phyloP scores from a whole-genome alignment of 768 basidiomycete genomes.

The Amyloporia xantha region DNA sequence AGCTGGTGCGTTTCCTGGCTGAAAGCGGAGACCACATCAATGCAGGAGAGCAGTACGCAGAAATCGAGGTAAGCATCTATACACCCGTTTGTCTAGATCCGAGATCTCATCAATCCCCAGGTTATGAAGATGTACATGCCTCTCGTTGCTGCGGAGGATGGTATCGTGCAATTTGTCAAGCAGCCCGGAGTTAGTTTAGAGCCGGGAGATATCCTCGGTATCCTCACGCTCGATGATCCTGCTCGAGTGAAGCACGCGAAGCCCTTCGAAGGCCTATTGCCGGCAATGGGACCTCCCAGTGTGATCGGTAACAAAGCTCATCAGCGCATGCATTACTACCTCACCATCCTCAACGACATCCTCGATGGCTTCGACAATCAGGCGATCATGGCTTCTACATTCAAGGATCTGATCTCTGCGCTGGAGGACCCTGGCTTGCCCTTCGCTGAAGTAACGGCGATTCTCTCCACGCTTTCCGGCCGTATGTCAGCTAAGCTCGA shows the following conservation, averaged over 20 bases:
- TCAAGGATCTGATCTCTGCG: conserved; percentile 81
- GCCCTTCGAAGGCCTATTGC: conserved; percentile 93
- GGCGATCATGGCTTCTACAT: conserved; percentile 76
- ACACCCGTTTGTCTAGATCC: background rate
- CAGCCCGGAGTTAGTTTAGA: conserved; percentile 96
- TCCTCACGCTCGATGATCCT: conserved; percentile 93
- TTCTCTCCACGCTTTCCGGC: conserved; percentile 83
- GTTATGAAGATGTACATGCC: conserved; percentile 99
- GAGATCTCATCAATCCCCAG: conserved; percentile 26
- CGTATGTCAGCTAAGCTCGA: conserved; percentile 92
- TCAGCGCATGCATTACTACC: conserved; percentile 72
- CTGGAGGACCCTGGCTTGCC: conserved; percentile 84
- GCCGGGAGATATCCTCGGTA: conserved; percentile 95
- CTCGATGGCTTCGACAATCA: conserved; percentile 97
- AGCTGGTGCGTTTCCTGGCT: conserved; percentile 89
- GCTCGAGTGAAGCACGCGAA: conserved; percentile 96
- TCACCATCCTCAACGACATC: conserved; percentile 80
- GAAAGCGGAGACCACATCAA: conserved; percentile 97
- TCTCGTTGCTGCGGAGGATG: conserved; percentile 89
- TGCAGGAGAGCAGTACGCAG: conserved; percentile 95
- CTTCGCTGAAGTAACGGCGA: conserved; percentile 76
- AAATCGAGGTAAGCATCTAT: conserved; percentile 75
- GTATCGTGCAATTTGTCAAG: conserved; percentile 91
- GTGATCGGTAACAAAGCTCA: conserved; percentile 87
- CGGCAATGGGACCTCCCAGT: conserved; percentile 78